Evolutionary conservation across 345 rosid genomes (phyloP).

Genomic region (Anastatica hierochuntica): DNA sequence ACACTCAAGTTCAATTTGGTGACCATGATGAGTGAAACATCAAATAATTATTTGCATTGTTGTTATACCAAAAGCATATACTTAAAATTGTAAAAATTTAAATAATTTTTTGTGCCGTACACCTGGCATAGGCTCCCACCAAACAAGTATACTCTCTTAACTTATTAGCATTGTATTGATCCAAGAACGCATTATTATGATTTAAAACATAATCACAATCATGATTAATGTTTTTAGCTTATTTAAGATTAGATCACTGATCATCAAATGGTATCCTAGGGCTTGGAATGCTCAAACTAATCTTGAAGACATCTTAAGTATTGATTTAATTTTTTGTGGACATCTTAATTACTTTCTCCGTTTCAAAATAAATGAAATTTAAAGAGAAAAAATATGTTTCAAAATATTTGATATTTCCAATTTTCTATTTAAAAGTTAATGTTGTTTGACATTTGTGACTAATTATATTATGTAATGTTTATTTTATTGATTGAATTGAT

Average conservation of each 20-base stretch:
- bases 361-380: too few relatives aligned
- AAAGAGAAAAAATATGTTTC: too few relatives aligned
- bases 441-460: too few relatives aligned
- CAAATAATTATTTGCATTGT: neutral
- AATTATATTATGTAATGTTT: too few relatives aligned
- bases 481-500: too few relatives aligned
- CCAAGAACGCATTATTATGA: constrained; percentile 24
- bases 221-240: too few relatives aligned
- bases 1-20: constrained; percentile 5
- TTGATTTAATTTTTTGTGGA: too few relatives aligned
- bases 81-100: neutral
- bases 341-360: too few relatives aligned
- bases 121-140: constrained; percentile 23
- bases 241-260: constrained; percentile 1
- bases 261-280: constrained; percentile 21
- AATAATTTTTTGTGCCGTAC: constrained; percentile 5
- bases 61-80: neutral
- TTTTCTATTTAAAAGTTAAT: too few relatives aligned
- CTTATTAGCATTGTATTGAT: constrained; percentile 22
- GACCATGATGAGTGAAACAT: too few relatives aligned
- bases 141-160: constrained; percentile 13
- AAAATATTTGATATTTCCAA: too few relatives aligned
- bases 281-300: constrained; percentile 8
- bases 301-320: constrained; percentile 1
- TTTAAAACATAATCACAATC: neutral